These are phyloP conservation scores for Stachybotrys elegans DNA, from an alignment of 2,329 filamentous ascomycete species.

Conservation along the genomic window DNA sequence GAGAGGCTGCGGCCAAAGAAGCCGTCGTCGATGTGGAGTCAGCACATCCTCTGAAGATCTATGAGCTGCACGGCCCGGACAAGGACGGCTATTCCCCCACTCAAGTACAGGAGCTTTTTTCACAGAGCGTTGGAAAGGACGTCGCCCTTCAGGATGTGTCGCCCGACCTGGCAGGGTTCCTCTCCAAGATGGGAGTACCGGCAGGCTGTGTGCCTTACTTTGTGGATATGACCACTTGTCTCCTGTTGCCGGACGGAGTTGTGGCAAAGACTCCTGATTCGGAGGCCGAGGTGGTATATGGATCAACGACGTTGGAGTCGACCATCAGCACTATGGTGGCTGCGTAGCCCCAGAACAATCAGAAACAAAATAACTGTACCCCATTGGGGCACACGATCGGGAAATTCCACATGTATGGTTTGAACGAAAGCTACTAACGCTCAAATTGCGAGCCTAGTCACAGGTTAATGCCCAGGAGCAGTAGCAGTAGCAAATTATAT, in stretches of 20 bases:
- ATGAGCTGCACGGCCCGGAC: conserved; percentile 13
- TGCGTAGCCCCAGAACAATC: too few relatives aligned
- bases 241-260: conserved; percentile 14
- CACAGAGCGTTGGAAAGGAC: conserved; percentile 10
- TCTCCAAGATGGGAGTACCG: conserved; percentile 4
- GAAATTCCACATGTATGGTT: too few relatives aligned
- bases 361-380: too few relatives aligned
- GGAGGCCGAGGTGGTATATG: neutral
- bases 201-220: conserved; percentile 8
- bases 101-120: conserved; percentile 11
- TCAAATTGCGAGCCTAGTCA: too few relatives aligned
- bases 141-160: conserved; percentile 9
- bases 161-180: neutral
- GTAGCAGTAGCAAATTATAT: too few relatives aligned
- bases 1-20: conserved; percentile 7
- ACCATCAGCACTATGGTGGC: too few relatives aligned
- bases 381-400: too few relatives aligned
- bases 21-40: conserved; percentile 2
- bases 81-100: conserved; percentile 2
- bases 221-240: conserved; percentile 12
- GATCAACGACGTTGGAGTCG: neutral
- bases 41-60: conserved; percentile 6
- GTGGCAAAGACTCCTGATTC: conserved; percentile 4
- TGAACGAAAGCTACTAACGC: too few relatives aligned
- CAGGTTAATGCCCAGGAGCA: too few relatives aligned